phyloP scores from a whole-genome alignment of 2,329 filamentous ascomycete genomes.

The Xylariales sp. region DNA sequence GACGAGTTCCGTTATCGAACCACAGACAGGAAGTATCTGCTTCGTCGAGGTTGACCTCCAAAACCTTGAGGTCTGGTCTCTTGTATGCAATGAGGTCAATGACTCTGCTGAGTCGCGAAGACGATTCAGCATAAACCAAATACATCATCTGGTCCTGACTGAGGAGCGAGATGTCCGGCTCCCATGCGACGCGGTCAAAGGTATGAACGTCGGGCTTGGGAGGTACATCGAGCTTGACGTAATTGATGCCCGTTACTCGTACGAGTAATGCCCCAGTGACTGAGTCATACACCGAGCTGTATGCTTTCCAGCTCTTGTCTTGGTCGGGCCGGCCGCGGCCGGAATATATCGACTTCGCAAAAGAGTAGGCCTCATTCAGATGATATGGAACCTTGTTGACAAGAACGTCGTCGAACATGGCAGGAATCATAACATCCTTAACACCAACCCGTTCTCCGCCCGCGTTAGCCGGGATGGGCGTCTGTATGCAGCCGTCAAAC shows the following conservation, averaged over 20 bases:
- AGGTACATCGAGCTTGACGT: slow-evolving; percentile 16
- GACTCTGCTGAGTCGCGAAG: not conserved
- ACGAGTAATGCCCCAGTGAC: slow-evolving; percentile 16
- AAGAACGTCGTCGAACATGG: slow-evolving; percentile 13
- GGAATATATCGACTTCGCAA: slow-evolving; percentile 4
- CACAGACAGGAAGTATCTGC: not conserved
- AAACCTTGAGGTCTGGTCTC: not conserved
- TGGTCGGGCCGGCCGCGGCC: slow-evolving; percentile 14
- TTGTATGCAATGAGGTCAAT: not conserved
- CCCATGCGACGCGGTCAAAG: slow-evolving; percentile 16
- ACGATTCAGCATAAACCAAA: not conserved
- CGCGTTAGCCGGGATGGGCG: slow-evolving; percentile 5
- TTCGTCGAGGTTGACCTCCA: not conserved
- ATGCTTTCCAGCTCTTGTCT: slow-evolving; percentile 11
- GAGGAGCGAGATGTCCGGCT: slow-evolving; percentile 19
- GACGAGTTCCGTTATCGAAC: too few species aligned
- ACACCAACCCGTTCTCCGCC: slow-evolving; percentile 12
- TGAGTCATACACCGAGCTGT: slow-evolving; percentile 13
- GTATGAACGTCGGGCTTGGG: slow-evolving; percentile 18
- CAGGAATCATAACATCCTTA: slow-evolving; percentile 10
- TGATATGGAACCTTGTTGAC: slow-evolving; percentile 9
- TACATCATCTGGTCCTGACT: slow-evolving; percentile 11
- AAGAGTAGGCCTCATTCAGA: not conserved
- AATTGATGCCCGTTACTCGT: slow-evolving; percentile 16
- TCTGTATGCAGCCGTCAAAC: slow-evolving; percentile 20